These are phyloP conservation scores for Meredithiella fracta DNA, from an alignment of 2,329 filamentous ascomycete species.

Conservation along the genomic window DNA sequence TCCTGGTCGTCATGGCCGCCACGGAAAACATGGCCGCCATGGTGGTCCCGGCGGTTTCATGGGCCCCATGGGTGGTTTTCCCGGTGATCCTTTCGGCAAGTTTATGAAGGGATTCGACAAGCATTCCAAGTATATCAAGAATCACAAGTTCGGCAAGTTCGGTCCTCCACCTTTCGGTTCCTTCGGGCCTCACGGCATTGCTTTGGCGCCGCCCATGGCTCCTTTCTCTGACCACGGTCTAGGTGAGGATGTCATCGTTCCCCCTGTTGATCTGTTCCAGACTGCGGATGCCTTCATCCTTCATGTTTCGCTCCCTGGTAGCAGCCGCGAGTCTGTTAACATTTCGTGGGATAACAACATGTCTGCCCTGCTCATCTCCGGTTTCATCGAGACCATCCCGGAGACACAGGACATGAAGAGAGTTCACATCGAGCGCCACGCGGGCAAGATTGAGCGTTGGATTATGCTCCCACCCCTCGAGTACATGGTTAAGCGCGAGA, in stretches of 20 bases:
- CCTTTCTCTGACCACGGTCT: no score
- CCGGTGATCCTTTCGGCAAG: not conserved
- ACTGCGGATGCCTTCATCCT: slow-evolving; percentile 48
- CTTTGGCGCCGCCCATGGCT: no score
- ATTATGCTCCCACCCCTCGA: slow-evolving; percentile 39
- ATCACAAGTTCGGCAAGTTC: no score
- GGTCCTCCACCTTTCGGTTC: no score
- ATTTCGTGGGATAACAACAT: slow-evolving; percentile 37
- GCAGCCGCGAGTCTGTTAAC: slow-evolving; percentile 60
- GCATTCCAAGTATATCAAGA: not conserved
- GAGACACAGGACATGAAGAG: slow-evolving; percentile 52
- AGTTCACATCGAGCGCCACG: slow-evolving; percentile 49
- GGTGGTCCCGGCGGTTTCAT: no score
- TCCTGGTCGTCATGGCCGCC: not conserved
- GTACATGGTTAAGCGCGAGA: not conserved
- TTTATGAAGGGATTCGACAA: slow-evolving; percentile 15
- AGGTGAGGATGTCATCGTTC: slow-evolving; percentile 32
- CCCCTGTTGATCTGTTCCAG: slow-evolving; percentile 62
- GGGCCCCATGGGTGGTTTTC: not conserved
- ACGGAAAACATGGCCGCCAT: no score
- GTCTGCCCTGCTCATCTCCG: slow-evolving; percentile 47
- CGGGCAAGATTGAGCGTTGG: slow-evolving; percentile 59
- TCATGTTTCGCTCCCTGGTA: slow-evolving; percentile 62
- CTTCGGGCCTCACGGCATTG: no score
- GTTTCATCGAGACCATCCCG: slow-evolving; percentile 56